A percentile compares a stretch with the other conserved stretches of the same genome.
Evolutionary conservation across 768 basidiomycete genomes (phyloP).

Genomic region (Suillus placidus): DNA sequence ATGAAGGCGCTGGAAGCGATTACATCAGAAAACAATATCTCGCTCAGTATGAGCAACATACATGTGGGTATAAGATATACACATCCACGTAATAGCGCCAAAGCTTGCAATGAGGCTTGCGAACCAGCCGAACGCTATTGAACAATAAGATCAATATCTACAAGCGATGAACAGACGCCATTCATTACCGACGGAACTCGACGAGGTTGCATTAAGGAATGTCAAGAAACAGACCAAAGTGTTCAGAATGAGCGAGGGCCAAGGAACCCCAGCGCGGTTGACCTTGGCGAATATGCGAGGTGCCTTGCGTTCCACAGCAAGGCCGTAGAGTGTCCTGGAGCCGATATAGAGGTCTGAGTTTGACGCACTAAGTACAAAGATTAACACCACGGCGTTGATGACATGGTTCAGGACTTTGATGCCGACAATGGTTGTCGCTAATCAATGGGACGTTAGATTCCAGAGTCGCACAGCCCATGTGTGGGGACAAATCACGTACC

Average conservation of each 20-base stretch:
- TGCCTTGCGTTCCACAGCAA: conserved; percentile 50
- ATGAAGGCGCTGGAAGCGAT: conserved; percentile 20
- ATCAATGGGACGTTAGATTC: conserved; percentile 32
- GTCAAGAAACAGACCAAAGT: conserved; percentile 58
- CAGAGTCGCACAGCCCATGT: conserved; percentile 39
- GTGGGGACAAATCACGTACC: conserved; percentile 35
- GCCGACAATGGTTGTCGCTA: conserved; percentile 43
- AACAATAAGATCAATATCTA: not conserved
- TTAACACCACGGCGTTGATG: conserved; percentile 43
- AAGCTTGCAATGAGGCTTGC: conserved; percentile 36
- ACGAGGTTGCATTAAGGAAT: conserved; percentile 56
- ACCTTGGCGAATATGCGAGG: conserved; percentile 44
- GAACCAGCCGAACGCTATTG: conserved; percentile 26
- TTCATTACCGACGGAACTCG: conserved; percentile 50
- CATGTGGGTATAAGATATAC: conserved; percentile 32
- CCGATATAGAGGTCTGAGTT: conserved; percentile 65
- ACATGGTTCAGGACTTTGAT: conserved; percentile 50
- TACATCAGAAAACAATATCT: conserved; percentile 14
- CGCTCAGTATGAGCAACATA: conserved; percentile 14
- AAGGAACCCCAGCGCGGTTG: conserved; percentile 36
- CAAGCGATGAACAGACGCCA: not conserved
- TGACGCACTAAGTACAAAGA: conserved; percentile 48
- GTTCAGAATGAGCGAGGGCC: conserved; percentile 51
- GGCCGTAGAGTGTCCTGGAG: conserved; percentile 49
- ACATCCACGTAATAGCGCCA: conserved; percentile 39